phyloP scores from a whole-genome alignment of 345 rosid species.

The Populus simonii region DNA sequence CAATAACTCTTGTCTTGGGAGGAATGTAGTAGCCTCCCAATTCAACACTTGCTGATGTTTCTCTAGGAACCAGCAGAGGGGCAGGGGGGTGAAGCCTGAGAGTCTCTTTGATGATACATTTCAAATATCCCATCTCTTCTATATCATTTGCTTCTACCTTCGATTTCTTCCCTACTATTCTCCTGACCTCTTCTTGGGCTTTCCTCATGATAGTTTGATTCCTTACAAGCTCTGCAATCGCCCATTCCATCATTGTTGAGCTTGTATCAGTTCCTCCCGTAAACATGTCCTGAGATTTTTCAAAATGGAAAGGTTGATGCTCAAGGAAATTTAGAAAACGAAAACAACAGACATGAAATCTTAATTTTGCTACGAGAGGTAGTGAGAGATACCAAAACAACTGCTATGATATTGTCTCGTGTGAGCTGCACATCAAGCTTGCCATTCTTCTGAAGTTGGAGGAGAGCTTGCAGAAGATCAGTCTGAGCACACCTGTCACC shows the following conservation, averaged over 20 bases:
- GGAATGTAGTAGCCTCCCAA: constrained; percentile 12
- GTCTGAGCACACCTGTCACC: not conserved
- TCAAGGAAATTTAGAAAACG: not conserved
- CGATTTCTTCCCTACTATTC: constrained; percentile 4
- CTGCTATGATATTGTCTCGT: not conserved
- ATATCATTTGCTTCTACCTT: constrained; percentile 4
- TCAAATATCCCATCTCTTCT: constrained; percentile 10
- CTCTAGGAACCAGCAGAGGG: constrained; percentile 28
- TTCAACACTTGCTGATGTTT: constrained; percentile 8
- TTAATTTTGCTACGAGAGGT: not conserved
- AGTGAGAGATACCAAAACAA: not conserved
- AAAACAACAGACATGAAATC: not conserved
- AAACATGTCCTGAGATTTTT: constrained; percentile 28
- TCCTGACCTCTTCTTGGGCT: constrained; percentile 3
- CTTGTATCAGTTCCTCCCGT: constrained; percentile 30
- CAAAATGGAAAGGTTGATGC: not conserved
- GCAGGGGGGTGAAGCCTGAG: constrained; percentile 19
- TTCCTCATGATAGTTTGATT: constrained; percentile 7
- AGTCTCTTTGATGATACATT: constrained; percentile 27
- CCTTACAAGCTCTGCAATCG: constrained; percentile 22
- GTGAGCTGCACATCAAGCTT: not conserved
- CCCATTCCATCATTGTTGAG: constrained; percentile 25
- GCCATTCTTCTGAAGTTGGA: not conserved
- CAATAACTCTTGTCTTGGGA: constrained; percentile 16
- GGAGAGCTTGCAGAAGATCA: constrained; percentile 16